Evolutionary conservation across 129 eudicot species (phyloP).

Genomic region (Chrysanthemum makinoi): DNA sequence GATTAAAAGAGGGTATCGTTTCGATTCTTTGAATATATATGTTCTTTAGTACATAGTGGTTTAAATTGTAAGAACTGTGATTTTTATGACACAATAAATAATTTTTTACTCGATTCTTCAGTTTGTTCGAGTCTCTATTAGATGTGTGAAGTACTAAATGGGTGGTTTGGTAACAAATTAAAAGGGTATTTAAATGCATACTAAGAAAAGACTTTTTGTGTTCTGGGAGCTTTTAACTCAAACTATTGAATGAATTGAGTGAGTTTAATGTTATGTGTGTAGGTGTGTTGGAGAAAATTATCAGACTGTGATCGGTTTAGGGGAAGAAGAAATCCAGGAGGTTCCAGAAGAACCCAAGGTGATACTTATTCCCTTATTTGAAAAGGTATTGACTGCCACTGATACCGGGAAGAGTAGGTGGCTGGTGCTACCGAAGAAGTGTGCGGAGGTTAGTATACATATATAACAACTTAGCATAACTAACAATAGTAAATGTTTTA

Average conservation of each 20-base stretch:
- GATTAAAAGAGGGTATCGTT: slow-evolving; percentile 55
- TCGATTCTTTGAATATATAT: background rate
- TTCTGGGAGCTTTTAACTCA: too few species aligned
- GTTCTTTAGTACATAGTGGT: background rate
- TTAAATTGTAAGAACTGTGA: background rate
- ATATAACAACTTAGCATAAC: background rate
- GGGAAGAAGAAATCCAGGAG: too few species aligned
- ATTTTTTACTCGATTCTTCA: slow-evolving; percentile 38
- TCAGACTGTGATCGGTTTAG: too few species aligned
- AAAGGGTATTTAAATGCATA: too few species aligned
- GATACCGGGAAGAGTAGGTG: slow-evolving; percentile 78
- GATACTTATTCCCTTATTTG: slow-evolving; percentile 60
- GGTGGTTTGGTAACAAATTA: too few species aligned
- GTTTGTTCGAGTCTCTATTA: slow-evolving; percentile 21
- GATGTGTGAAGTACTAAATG: too few species aligned
- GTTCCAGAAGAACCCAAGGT: slow-evolving; percentile 9
- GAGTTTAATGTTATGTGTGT: too few species aligned
- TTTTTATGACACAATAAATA: background rate
- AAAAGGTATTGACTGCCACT: slow-evolving; percentile 69
- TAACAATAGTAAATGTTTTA: too few species aligned
- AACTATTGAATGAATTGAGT: too few species aligned
- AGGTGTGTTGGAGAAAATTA: too few species aligned
- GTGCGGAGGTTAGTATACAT: slow-evolving; percentile 73
- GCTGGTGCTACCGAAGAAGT: slow-evolving; percentile 70
- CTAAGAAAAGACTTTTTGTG: too few species aligned